Percentiles rank a stretch among this genome's conserved stretches.
phyloP scores from a whole-genome alignment of 352 stramenopile species.

The Phytophthora tentaculata region DNA sequence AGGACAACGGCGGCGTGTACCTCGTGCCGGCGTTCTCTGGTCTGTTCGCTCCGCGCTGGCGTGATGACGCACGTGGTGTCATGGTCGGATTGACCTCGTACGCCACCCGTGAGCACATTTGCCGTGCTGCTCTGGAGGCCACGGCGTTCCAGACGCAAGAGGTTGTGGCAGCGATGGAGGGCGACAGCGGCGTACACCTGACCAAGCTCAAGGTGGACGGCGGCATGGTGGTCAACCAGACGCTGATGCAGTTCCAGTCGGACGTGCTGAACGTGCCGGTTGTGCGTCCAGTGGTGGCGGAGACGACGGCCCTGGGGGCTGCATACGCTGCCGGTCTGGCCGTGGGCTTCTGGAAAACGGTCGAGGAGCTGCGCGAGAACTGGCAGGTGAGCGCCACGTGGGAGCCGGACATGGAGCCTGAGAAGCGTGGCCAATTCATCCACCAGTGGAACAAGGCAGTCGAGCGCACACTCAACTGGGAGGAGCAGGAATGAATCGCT shows the following conservation, averaged over 20 bases:
- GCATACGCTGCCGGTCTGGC: constrained; percentile 97
- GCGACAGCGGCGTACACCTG: constrained; percentile 90
- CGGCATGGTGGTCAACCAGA: constrained; percentile 96
- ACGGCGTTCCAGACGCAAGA: constrained; percentile 96
- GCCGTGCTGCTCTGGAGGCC: constrained; percentile 95
- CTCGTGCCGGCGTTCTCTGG: constrained; percentile 98
- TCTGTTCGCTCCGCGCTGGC: constrained; percentile 98
- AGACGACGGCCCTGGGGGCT: constrained; percentile 98
- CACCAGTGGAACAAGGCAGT: constrained; percentile 88
- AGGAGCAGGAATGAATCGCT: constrained; percentile 53
- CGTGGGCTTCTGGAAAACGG: constrained; percentile 95
- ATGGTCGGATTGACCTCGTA: constrained; percentile 97
- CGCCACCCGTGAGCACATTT: constrained; percentile 96
- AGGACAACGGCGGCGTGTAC: constrained; percentile 97
- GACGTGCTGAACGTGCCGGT: constrained; percentile 96
- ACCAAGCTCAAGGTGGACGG: constrained; percentile 96
- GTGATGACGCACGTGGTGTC: constrained; percentile 95
- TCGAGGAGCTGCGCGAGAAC: constrained; percentile 85
- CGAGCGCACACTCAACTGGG: constrained; percentile 85
- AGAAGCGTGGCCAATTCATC: constrained; percentile 62
- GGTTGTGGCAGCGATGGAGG: constrained; percentile 95
- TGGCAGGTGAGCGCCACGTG: constrained; percentile 81
- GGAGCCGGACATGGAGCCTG: constrained; percentile 72
- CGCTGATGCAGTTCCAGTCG: constrained; percentile 99
- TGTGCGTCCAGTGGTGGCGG: constrained; percentile 92